Conservation (phyloP, 805 yeast genomes). For the Nakazawaea wyomingensis region DNA sequence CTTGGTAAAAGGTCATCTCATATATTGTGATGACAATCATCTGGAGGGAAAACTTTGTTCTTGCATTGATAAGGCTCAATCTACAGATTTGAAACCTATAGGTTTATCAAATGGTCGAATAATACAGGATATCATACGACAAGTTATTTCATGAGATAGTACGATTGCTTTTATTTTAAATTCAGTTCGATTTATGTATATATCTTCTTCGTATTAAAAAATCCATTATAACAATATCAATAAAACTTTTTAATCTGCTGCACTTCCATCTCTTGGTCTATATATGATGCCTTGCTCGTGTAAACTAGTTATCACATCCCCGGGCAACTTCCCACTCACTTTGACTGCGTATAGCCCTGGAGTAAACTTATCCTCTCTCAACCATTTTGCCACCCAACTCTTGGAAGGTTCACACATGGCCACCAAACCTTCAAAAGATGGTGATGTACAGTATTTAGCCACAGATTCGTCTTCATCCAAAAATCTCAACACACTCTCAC, state of each 20-base stretch:
- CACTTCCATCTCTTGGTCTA: slow-evolving; percentile 93
- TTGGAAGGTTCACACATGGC: slow-evolving; percentile 80
- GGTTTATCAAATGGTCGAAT: slow-evolving; percentile 4
- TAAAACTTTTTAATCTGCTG: slow-evolving; percentile 45
- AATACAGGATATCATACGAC: slow-evolving; percentile 5
- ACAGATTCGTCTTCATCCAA: slow-evolving; percentile 76
- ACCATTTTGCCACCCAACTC: slow-evolving; percentile 97
- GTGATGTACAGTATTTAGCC: slow-evolving; percentile 90
- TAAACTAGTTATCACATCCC: slow-evolving; percentile 71
- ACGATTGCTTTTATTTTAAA: too few species aligned
- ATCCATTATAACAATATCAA: too few species aligned
- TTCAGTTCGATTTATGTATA: neutral
- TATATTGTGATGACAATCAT: slow-evolving; percentile 8
- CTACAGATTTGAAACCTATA: neutral
- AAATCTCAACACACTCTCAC: slow-evolving; percentile 80
- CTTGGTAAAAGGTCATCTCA: slow-evolving; percentile 1
- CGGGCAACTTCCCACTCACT: slow-evolving; percentile 86
- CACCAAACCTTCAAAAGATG: slow-evolving; percentile 91
- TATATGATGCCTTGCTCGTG: slow-evolving; percentile 73
- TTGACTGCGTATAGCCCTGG: slow-evolving; percentile 93
- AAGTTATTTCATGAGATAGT: slow-evolving; percentile 2
- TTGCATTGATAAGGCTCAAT: slow-evolving; percentile 1
- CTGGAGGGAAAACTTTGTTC: neutral
- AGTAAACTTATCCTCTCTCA: slow-evolving; percentile 80
- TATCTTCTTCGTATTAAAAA: too few species aligned